A percentile compares a stretch with the other conserved stretches of the same genome.
Conservation (phyloP, 805 yeast species). For the Candida corydali region DNA sequence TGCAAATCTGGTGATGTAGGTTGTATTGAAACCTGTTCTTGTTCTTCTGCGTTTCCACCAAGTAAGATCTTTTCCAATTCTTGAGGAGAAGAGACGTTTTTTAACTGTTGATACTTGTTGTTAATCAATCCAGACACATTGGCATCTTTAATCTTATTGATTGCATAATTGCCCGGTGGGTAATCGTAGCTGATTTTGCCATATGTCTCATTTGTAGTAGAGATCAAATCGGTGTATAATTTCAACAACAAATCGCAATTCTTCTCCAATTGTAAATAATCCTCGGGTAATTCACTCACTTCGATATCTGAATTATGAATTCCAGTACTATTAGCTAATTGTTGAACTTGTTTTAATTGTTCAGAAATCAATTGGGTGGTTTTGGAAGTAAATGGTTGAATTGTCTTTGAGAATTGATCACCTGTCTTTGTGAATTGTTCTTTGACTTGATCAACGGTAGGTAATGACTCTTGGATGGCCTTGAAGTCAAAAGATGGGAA, state of each 20-base stretch:
- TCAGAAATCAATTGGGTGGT: conserved; percentile 58
- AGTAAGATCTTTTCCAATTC: conserved; percentile 59
- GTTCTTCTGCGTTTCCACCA: conserved; percentile 20
- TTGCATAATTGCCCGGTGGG: conserved; percentile 57
- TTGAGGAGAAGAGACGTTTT: conserved; percentile 60
- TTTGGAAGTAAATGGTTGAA: conserved; percentile 55
- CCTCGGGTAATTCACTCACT: conserved; percentile 70
- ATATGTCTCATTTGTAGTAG: conserved; percentile 48
- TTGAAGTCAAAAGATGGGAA: conserved; percentile 35
- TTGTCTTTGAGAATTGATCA: conserved; percentile 39
- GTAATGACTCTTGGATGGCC: conserved; percentile 39
- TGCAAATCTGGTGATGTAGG: conserved; percentile 43
- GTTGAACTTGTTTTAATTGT: conserved; percentile 52
- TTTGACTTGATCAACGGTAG: conserved; percentile 36
- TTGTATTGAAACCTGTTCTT: conserved; percentile 22
- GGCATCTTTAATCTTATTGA: conserved; percentile 58
- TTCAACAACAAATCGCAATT: conserved; percentile 62
- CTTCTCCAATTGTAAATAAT: conserved; percentile 63
- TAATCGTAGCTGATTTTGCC: conserved; percentile 76
- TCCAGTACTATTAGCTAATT: conserved; percentile 24
- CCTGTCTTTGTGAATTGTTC: conserved; percentile 37
- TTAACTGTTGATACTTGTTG: conserved; percentile 54
- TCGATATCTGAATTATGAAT: conserved; percentile 44
- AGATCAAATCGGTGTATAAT: conserved; percentile 50
- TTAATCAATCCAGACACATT: conserved; percentile 56